These are phyloP conservation scores for Balansia obtecta DNA, from an alignment of 2,329 filamentous ascomycete species.

Conservation along the genomic window DNA sequence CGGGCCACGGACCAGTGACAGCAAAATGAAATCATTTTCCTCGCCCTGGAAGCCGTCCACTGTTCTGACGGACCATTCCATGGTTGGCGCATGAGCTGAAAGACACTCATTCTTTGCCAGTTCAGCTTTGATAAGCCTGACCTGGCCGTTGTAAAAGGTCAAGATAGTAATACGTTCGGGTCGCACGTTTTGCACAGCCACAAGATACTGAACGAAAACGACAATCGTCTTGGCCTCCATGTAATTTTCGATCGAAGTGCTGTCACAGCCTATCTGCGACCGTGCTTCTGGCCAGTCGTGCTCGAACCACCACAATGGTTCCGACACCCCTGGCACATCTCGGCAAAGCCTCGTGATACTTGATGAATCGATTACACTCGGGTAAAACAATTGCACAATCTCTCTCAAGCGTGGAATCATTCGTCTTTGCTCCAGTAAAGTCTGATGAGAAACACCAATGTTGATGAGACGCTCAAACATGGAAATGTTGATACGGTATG, in stretches of 20 bases:
- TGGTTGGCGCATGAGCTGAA: constrained; percentile 8
- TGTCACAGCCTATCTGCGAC: constrained; percentile 46
- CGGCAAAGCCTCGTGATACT: constrained; percentile 18
- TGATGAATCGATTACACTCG: constrained; percentile 29
- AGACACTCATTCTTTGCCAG: constrained; percentile 22
- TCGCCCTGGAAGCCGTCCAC: constrained; percentile 88
- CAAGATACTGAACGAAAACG: constrained; percentile 58
- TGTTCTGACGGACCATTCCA: constrained; percentile 53
- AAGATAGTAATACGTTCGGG: constrained; percentile 60
- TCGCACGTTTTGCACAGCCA: constrained; percentile 40
- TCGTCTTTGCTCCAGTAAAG: constrained; percentile 54
- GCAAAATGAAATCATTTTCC: constrained; percentile 71
- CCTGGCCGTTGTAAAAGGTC: constrained; percentile 81
- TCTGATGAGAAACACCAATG: constrained; percentile 49
- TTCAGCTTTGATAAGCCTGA: constrained; percentile 45
- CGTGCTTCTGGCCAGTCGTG: constrained; percentile 32
- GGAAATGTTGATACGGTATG: constrained; percentile 59
- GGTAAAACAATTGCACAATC: constrained; percentile 36
- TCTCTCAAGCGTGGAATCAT: constrained; percentile 35
- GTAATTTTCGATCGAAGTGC: constrained; percentile 52
- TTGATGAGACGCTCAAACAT: constrained; percentile 70
- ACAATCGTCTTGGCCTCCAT: constrained; percentile 67
- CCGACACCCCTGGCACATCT: constrained; percentile 30
- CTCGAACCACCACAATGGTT: constrained; percentile 30
- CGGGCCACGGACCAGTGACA: constrained; percentile 71